Evolutionary conservation across 2,329 filamentous ascomycete genomes (phyloP).

Genomic region (Neonectria neomacrospora): DNA sequence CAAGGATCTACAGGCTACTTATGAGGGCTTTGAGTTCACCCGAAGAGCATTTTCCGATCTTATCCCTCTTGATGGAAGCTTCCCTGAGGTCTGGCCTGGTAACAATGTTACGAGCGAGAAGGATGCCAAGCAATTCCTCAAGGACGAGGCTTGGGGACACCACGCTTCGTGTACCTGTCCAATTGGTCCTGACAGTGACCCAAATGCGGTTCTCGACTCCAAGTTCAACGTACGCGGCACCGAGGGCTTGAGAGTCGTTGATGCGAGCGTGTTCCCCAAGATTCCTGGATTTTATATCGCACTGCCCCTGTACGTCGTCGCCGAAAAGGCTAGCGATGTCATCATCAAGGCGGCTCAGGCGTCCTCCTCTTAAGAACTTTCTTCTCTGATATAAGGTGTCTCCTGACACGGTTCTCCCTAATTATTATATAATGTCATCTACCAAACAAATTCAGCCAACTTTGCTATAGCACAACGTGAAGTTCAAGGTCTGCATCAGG

Average conservation of each 20-base stretch:
- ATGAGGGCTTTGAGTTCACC: slow-evolving; percentile 59
- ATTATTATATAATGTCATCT: neutral
- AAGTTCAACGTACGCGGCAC: slow-evolving; percentile 68
- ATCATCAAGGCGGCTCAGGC: slow-evolving; percentile 45
- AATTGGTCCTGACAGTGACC: slow-evolving; percentile 65
- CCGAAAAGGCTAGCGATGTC: slow-evolving; percentile 64
- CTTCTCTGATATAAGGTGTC: neutral
- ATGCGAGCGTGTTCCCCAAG: slow-evolving; percentile 64
- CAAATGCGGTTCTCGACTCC: slow-evolving; percentile 66
- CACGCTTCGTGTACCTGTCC: slow-evolving; percentile 67
- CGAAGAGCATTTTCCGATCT: slow-evolving; percentile 53
- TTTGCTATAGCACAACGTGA: no score
- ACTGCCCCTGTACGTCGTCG: slow-evolving; percentile 52
- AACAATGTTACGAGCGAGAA: slow-evolving; percentile 53
- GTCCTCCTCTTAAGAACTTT: neutral
- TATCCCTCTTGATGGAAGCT: slow-evolving; percentile 52
- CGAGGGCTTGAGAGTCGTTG: slow-evolving; percentile 67
- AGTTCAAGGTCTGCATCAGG: no score
- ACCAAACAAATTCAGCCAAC: neutral
- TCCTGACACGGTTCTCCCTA: neutral
- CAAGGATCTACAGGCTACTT: slow-evolving; percentile 54
- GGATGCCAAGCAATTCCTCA: slow-evolving; percentile 55
- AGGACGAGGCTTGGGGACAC: slow-evolving; percentile 52
- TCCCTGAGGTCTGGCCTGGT: slow-evolving; percentile 51
- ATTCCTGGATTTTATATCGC: slow-evolving; percentile 40